Evolutionary conservation across 768 basidiomycete genomes (phyloP), one percentile per base, ranked within the genome.

Genomic region (Lactifluus volemus): DNA sequence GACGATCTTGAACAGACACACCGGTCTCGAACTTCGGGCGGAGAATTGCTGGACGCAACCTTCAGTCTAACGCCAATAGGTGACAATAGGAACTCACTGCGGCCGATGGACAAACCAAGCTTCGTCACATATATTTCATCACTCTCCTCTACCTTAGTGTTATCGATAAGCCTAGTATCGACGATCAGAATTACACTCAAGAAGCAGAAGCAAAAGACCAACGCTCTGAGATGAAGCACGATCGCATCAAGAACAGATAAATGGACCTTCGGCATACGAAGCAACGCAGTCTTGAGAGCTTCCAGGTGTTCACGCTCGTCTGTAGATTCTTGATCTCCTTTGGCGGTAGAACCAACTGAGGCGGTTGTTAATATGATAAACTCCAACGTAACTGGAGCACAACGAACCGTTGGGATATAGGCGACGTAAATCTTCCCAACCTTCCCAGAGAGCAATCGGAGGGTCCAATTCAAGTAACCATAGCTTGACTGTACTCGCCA

Each of bases 381-480:
- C 17, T 25, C 21, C n/a, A 41, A 30, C 36, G 7, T n/a, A 45
- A 25, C 11, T 36, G 45, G 38, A 30, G 42, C 2, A 29, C 6
- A 25, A 67, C 77, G 34, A 52, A 79, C 79, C 81, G 39, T 76
- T 79, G 5, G 92, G 92, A 68, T 97, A 98, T n/a, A 97, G 65
- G 64, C 84, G 86, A 57, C 90, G 81, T 63, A 95, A 78, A 34
- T 97, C 94, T 47, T 95, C 92, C 89, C 94, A 98, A 49, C 88
- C 84, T 68, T 95, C 92, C 78, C 86, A 96, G 50, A 89, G 75
- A 17, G 84, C 81, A 11, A 97, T 71, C 30, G 96, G 93, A 8
- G 92, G 90, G 68, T 92, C 85, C 30, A 98, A 80, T 71, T 98
- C 95, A n/a, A 97, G 77, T 25, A 86, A 70, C 90, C 92, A 98